A percentile compares a stretch with the other conserved stretches of the same genome.
These are phyloP conservation scores for Cynanchum wilfordii DNA, from an alignment of 257 asterid genomes.

Conservation along the genomic window DNA sequence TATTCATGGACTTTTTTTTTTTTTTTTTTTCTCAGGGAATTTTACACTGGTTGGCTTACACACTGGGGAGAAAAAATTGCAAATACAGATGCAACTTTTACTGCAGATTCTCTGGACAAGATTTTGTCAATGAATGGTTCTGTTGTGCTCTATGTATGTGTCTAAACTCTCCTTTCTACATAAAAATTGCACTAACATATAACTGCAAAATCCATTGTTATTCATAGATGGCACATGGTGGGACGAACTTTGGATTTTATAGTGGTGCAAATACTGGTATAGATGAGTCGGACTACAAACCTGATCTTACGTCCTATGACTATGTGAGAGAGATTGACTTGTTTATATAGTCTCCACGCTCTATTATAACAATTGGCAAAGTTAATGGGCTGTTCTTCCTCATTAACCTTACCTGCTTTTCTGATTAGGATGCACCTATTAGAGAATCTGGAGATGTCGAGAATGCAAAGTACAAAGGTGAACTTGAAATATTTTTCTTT, in stretches of 20 bases:
- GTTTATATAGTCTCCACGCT: slow-evolving; percentile 8
- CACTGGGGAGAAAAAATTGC: slow-evolving; percentile 93
- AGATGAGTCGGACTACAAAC: slow-evolving; percentile 66
- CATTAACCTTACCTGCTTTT: slow-evolving; percentile 18
- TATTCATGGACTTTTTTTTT: slow-evolving; percentile 14
- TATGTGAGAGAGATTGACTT: slow-evolving; percentile 55
- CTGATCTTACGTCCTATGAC: slow-evolving; percentile 96
- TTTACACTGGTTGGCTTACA: slow-evolving; percentile 97
- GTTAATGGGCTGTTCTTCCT: slow-evolving; percentile 21
- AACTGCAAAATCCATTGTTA: slow-evolving; percentile 12
- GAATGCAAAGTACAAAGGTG: slow-evolving; percentile 80
- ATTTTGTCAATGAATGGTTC: slow-evolving; percentile 81
- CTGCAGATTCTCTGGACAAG: slow-evolving; percentile 67
- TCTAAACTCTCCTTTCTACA: slow-evolving; percentile 22
- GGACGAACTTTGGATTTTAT: slow-evolving; percentile 90
- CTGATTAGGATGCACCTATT: slow-evolving; percentile 85
- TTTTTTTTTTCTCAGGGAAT: slow-evolving; percentile 54
- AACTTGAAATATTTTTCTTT: neutral
- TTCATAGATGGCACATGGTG: slow-evolving; percentile 93
- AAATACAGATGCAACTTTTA: slow-evolving; percentile 63
- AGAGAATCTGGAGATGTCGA: slow-evolving; percentile 90
- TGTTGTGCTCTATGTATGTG: slow-evolving; percentile 84
- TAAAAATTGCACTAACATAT: slow-evolving; percentile 16
- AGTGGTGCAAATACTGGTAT: slow-evolving; percentile 91
- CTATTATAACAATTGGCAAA: slow-evolving; percentile 17